Evolutionary conservation across 1,284 basidiomycete species (phyloP).

Genomic region (Volvariella volvacea): DNA sequence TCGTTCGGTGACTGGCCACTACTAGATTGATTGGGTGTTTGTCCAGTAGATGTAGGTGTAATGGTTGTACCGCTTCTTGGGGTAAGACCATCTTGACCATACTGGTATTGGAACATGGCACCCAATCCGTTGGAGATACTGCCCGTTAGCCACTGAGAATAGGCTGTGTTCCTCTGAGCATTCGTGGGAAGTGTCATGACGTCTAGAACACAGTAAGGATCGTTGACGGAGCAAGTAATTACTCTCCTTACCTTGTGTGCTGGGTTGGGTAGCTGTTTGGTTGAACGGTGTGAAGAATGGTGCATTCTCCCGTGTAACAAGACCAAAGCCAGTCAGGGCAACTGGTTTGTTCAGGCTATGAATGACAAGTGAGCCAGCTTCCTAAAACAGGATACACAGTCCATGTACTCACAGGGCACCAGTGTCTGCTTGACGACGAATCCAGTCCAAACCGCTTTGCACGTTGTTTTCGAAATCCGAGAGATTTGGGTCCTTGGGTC

Average conservation of each 20-base stretch:
- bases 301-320: constrained; percentile 50
- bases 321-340: constrained; percentile 48
- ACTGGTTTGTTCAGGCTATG: constrained; percentile 52
- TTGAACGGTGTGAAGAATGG: constrained; percentile 58
- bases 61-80: constrained; percentile 34
- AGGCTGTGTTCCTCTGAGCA: constrained; percentile 43
- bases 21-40: constrained; percentile 22
- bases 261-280: constrained; percentile 35
- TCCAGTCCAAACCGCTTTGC: constrained; percentile 47
- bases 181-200: constrained; percentile 28
- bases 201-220: neutral
- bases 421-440: constrained; percentile 37
- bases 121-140: constrained; percentile 1
- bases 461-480: constrained; percentile 46
- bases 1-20: constrained; percentile 55
- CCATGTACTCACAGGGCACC: constrained; percentile 33
- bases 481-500: constrained; percentile 33
- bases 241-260: too few relatives aligned
- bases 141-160: constrained; percentile 41
- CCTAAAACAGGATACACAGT: constrained; percentile 2
- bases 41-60: constrained; percentile 26
- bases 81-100: constrained; percentile 45
- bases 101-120: constrained; percentile 24
- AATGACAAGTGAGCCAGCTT: neutral
- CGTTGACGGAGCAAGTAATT: too few relatives aligned